These are phyloP conservation scores for Eimeria praecox DNA, from an alignment of 169 alveolate species.

Conservation along the genomic window DNA sequence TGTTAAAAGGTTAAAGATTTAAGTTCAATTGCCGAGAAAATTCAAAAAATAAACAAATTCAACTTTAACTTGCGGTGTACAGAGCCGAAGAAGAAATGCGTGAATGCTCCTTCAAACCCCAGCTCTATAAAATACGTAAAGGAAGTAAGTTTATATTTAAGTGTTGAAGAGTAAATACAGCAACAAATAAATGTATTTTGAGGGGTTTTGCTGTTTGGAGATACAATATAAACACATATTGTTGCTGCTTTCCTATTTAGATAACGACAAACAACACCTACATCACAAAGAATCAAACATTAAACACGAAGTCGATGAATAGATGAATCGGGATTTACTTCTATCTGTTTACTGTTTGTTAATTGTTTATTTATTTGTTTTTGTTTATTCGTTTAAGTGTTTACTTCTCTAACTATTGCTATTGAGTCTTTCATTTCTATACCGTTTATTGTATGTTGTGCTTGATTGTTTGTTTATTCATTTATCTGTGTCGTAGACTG, in stretches of 20 bases:
- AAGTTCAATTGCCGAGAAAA: not conserved
- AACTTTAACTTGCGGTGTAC: not conserved
- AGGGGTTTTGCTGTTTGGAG: not conserved
- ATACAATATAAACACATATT: not conserved
- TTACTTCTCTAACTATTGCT: not conserved
- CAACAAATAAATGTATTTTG: not conserved
- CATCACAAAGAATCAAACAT: not conserved
- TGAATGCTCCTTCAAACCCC: slow-evolving; percentile 50
- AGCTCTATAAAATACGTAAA: not conserved
- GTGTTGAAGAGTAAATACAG: not conserved
- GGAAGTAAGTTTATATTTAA: not conserved
- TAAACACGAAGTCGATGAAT: no score
- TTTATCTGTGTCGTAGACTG: not conserved
- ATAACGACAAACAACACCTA: not conserved
- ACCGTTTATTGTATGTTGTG: not conserved
- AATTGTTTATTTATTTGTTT: not conserved
- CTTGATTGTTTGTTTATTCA: not conserved
- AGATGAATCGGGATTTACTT: not conserved
- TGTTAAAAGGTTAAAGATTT: not conserved
- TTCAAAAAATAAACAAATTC: not conserved
- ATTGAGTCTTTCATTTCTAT: not conserved
- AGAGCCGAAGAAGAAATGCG: slow-evolving; percentile 43
- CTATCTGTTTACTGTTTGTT: not conserved
- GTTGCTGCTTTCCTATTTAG: no score
- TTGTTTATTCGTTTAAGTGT: not conserved